phyloP scores from a whole-genome alignment of 768 basidiomycete genomes.

The Mycena floridula region DNA sequence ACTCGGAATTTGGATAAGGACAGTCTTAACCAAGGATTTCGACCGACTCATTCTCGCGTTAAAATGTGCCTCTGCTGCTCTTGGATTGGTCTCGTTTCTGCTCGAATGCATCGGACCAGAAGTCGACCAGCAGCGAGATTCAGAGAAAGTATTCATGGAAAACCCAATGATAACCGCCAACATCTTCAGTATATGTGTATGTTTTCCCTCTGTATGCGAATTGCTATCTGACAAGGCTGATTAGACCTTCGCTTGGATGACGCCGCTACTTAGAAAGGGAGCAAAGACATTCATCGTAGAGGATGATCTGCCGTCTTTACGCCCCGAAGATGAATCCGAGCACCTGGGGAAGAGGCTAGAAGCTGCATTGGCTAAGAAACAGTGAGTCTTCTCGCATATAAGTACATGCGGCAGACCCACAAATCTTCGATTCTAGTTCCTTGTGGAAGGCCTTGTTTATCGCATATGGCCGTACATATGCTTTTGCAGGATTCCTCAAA shows the following conservation, averaged over 20 bases:
- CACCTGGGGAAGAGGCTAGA: constrained; percentile 60
- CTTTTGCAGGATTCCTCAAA: constrained; percentile 58
- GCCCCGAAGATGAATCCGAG: constrained; percentile 61
- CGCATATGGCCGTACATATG: constrained; percentile 77
- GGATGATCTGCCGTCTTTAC: constrained; percentile 75
- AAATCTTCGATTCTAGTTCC: constrained; percentile 30
- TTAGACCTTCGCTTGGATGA: constrained; percentile 82
- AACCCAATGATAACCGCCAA: constrained; percentile 74
- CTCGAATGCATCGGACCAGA: constrained; percentile 72
- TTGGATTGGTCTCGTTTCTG: constrained; percentile 50
- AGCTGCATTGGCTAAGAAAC: constrained; percentile 48
- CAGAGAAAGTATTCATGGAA: constrained; percentile 39
- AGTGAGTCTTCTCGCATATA: constrained; percentile 34
- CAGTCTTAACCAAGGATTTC: constrained; percentile 29
- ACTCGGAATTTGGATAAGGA: constrained; percentile 55
- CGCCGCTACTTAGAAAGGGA: constrained; percentile 69
- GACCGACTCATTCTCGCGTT: constrained; percentile 34
- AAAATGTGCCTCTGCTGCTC: constrained; percentile 32
- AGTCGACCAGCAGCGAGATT: constrained; percentile 23
- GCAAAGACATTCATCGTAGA: constrained; percentile 66
- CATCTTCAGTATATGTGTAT: constrained; percentile 68
- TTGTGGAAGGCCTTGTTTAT: constrained; percentile 70
- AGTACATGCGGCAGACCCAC: neutral
- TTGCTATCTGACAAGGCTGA: constrained; percentile 1
- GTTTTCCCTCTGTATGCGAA: constrained; percentile 6